A percentile compares a stretch with the other conserved stretches of the same genome.
Evolutionary conservation across 192 early-diverging fungal species (phyloP).

Genomic region (Coemansia sp.): DNA sequence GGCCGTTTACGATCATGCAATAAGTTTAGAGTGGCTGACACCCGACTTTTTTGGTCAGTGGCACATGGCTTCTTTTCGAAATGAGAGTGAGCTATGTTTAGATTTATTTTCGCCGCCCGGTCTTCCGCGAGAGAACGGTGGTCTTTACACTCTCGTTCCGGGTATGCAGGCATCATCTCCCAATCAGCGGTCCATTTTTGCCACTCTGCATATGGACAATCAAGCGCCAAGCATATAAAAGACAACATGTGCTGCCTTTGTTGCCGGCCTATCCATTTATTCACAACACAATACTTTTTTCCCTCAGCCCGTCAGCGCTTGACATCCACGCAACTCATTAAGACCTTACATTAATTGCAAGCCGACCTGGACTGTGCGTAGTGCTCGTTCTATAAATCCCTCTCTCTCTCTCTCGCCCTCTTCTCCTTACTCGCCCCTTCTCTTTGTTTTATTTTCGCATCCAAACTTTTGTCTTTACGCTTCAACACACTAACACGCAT

Average conservation of each 20-base stretch:
- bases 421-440: not conserved
- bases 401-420: not conserved
- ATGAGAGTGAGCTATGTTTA: constrained; percentile 2
- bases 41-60: too few relatives aligned
- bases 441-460: not conserved
- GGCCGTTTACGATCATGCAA: not conserved
- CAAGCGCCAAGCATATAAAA: constrained; percentile 7
- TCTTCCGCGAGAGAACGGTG: not conserved
- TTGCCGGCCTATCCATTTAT: not conserved
- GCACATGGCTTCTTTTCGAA: not conserved
- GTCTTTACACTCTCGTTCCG: not conserved
- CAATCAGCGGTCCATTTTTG: not conserved
- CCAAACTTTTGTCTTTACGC: not conserved
- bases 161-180: not conserved
- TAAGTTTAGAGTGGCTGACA: not conserved
- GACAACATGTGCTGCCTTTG: constrained; percentile 6
- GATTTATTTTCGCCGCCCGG: not conserved
- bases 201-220: constrained; percentile 11
- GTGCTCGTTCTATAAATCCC: not conserved
- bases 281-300: not conserved
- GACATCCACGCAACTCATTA: constrained; percentile 2
- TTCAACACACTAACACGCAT: not conserved
- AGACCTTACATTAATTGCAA: not conserved
- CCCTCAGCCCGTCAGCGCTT: not conserved
- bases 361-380: not conserved